Base-by-base conservation (phyloP, 1,284 basidiomycete genomes). In the Volvariella surrecta region DNA sequence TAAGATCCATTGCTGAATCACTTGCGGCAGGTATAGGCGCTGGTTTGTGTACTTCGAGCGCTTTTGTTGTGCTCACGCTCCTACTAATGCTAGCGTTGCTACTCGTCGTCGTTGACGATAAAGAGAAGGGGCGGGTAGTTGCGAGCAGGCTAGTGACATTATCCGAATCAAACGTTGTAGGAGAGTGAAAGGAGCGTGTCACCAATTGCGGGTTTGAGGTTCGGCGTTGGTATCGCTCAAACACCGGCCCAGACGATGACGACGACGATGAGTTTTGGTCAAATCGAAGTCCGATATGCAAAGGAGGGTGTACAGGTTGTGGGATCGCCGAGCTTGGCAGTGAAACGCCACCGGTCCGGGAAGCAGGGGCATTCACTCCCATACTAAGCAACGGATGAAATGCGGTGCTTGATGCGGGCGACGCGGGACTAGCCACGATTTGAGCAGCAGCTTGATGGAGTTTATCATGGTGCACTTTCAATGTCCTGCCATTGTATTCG, bases 401-500 rank as follows among this genome's bases (percentile, higher is more conserved):
- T 6, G 24, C 24, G 11, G 6, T 28, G 6, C 39, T 17, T n/a
- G 43, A 45, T 37, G 56, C 45, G 32, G 62, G 53, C 32, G 58
- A 58, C 45, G 57, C 53, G 24, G 60, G 58, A n/a, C 55, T 46
- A 30, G 65, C 57, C 15, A 58, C 43, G 13, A 53, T 48, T 45
- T 67, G 62, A 10, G 58, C 56, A 13, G 64, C 63, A n/a, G 34
- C n/a, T 17, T 71, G 68, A 3, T 73, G 66, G 56, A 78, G 87
- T 58, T 83, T 86, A 66, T 93, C 89, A 56, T 82, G 88, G 59
- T 91, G 89, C 10, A 93, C 89, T 60, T 92, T 92, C 40, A 93
- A 68, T 21, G 72, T 67, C 30, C 90, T 78, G 2, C 90, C 89
- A 55, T 88, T 89, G 60, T 84, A 91, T 55, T 94, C 90, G 59